These are phyloP conservation scores for Patellaria atrata DNA, from an alignment of 495 filamentous ascomycete genomes.

Conservation along the genomic window DNA sequence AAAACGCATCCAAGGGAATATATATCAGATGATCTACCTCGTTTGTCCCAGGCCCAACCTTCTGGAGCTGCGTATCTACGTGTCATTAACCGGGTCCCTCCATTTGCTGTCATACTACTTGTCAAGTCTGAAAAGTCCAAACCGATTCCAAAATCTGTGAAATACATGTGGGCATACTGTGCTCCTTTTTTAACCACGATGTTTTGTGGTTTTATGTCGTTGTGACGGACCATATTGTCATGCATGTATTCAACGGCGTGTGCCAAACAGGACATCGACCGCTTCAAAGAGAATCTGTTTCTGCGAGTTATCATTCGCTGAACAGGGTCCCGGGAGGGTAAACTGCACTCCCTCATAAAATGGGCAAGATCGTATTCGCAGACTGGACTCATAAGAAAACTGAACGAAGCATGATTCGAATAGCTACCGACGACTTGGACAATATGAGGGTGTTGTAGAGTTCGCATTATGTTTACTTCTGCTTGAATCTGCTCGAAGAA, in stretches of 20 bases:
- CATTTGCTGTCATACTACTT: neutral
- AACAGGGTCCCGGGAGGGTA: no score
- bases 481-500: no score
- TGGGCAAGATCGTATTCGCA: constrained; percentile 3
- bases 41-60: constrained; percentile 4
- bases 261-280: no score
- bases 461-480: no score
- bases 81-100: constrained; percentile 7
- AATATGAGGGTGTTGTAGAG: constrained; percentile 2
- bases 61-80: constrained; percentile 19
- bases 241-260: constrained; percentile 17
- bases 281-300: no score
- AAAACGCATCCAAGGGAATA: constrained; percentile 21
- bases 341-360: no score
- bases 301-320: no score
- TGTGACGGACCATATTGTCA: constrained; percentile 16
- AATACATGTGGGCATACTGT: constrained; percentile 10
- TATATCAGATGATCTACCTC: constrained; percentile 16
- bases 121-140: constrained; percentile 7
- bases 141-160: constrained; percentile 21
- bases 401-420: neutral
- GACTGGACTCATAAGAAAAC: constrained; percentile 2
- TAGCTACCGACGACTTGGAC: neutral
- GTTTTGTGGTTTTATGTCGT: constrained; percentile 22
- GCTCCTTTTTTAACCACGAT: constrained; percentile 17